Conservation (phyloP, 371 early-diverging fungal species). For the Syncephalastrum monosporum region DNA sequence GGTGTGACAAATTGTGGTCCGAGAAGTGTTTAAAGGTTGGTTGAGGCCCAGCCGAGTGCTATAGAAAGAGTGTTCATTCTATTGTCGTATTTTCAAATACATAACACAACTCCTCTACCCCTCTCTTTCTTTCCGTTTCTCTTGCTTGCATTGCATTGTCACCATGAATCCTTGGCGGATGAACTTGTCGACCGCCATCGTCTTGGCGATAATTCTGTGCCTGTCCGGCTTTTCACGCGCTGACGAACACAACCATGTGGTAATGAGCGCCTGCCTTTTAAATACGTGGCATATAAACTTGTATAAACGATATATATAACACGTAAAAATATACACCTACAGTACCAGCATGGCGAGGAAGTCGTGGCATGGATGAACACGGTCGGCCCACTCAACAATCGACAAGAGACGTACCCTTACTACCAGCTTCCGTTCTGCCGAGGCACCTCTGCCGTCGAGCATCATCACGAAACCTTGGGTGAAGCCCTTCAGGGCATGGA, state of each 20-base stretch:
- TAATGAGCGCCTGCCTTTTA: constrained; percentile 9
- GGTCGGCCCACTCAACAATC: constrained; percentile 66
- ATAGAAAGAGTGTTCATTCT: too few relatives aligned
- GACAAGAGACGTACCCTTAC: constrained; percentile 82
- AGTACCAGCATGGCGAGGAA: constrained; percentile 57
- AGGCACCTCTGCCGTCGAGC: constrained; percentile 55
- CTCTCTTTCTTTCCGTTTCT: background rate
- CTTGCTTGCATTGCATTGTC: background rate
- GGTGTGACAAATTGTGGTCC: too few relatives aligned
- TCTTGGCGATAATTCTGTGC: background rate
- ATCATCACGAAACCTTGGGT: constrained; percentile 79
- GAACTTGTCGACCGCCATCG: too few relatives aligned
- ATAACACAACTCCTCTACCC: too few relatives aligned
- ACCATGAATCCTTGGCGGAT: too few relatives aligned
- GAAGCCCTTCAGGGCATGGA: constrained; percentile 83
- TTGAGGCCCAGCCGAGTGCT: too few relatives aligned
- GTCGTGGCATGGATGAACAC: constrained; percentile 76
- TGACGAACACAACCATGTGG: constrained; percentile 53
- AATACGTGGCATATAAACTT: too few relatives aligned
- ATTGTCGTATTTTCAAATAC: too few relatives aligned
- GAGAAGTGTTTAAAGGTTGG: too few relatives aligned
- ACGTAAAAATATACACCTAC: background rate
- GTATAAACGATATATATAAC: background rate
- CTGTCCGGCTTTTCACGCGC: constrained; percentile 14
- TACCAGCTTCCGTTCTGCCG: constrained; percentile 76